These are phyloP conservation scores for Vairimorpha ceranae DNA, from an alignment of 371 early-diverging fungal species.

Conservation along the genomic window DNA sequence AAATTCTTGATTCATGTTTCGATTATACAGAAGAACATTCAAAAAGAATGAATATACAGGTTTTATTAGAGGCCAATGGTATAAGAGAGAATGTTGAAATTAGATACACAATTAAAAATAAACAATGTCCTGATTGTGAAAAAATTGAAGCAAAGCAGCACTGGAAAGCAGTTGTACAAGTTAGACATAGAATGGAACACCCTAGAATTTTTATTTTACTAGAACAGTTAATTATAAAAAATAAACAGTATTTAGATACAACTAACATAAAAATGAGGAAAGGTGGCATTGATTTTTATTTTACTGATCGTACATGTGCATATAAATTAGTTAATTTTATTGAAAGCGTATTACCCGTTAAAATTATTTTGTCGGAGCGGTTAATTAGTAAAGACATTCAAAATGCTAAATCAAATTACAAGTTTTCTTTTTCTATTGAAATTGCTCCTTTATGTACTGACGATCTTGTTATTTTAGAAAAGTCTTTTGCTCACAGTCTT, in stretches of 20 bases:
- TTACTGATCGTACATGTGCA: constrained; percentile 76
- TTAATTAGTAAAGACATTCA: constrained; percentile 90
- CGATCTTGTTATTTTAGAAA: constrained; percentile 70
- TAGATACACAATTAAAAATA: constrained; percentile 79
- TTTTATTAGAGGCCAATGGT: constrained; percentile 60
- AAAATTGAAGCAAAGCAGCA: constrained; percentile 91
- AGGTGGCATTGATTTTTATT: constrained; percentile 97
- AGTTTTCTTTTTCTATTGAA: constrained; percentile 87
- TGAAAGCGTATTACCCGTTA: constrained; percentile 70
- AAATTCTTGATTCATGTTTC: constrained; percentile 90
- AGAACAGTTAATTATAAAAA: constrained; percentile 93
- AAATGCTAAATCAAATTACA: constrained; percentile 79
- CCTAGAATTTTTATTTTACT: constrained; percentile 92
- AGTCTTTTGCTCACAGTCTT: constrained; percentile 35
- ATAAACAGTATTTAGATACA: constrained; percentile 85
- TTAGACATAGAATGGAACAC: constrained; percentile 83
- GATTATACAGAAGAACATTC: constrained; percentile 97
- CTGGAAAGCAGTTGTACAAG: constrained; percentile 95
- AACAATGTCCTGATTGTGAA: constrained; percentile 93
- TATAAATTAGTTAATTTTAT: constrained; percentile 90
- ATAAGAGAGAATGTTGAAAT: constrained; percentile 76
- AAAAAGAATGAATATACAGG: constrained; percentile 79
- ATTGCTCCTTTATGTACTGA: constrained; percentile 90
- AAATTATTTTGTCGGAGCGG: constrained; percentile 80
- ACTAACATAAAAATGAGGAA: constrained; percentile 85